phyloP scores from a whole-genome alignment of 805 yeast species.

The Pichia pseudocactophila region DNA sequence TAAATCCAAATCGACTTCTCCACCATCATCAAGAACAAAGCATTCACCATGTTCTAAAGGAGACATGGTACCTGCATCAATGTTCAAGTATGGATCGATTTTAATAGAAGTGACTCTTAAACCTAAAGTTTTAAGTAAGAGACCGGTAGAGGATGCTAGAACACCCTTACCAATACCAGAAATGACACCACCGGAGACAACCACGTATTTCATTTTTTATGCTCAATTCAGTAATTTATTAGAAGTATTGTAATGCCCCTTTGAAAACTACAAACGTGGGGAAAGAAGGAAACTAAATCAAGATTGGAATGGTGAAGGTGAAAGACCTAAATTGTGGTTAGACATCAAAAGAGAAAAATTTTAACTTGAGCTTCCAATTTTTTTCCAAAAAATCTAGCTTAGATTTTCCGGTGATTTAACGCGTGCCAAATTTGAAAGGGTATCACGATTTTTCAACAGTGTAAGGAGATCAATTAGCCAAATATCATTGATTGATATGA shows the following conservation, averaged over 20 bases:
- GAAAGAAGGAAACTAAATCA: constrained; percentile 11
- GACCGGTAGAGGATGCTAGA: constrained; percentile 93
- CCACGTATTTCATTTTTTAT: constrained; percentile 91
- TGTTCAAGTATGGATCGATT: constrained; percentile 98
- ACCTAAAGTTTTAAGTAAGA: constrained; percentile 87
- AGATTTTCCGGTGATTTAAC: too few species aligned
- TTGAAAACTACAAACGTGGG: constrained; percentile 4
- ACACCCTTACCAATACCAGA: constrained; percentile 99
- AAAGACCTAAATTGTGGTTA: too few species aligned
- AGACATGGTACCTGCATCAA: constrained; percentile 99
- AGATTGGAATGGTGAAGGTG: background rate
- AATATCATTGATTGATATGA: too few species aligned
- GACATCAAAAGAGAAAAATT: too few species aligned
- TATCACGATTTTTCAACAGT: too few species aligned
- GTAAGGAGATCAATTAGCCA: too few species aligned
- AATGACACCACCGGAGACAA: constrained; percentile 98
- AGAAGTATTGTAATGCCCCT: constrained; percentile 1
- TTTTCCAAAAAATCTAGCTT: too few species aligned
- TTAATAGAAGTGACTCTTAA: constrained; percentile 93
- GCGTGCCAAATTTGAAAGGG: too few species aligned
- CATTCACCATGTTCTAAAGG: constrained; percentile 99
- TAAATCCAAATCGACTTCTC: constrained; percentile 95
- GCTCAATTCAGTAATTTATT: background rate
- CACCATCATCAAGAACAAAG: constrained; percentile 96
- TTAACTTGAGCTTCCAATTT: too few species aligned